Base-by-base conservation (phyloP, 768 basidiomycete species). In the Strobilomyces confusus region DNA sequence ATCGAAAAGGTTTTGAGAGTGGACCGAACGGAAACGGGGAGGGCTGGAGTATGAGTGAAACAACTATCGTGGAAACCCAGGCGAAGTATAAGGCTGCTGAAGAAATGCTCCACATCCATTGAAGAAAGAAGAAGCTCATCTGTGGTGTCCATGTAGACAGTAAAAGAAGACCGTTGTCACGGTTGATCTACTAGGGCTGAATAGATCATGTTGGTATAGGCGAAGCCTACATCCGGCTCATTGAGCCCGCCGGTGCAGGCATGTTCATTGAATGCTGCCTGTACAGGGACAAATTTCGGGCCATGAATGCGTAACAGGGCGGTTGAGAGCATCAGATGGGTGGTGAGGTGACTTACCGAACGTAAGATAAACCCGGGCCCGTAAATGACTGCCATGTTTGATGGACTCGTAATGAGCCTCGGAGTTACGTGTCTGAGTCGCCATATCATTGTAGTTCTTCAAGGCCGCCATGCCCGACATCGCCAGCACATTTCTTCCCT, bases 61-160 rank as follows among this genome's bases (percentile, higher is more conserved):
- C 77, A 9, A 85, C 97, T 2, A 86, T 97, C 5, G 64, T 77
- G 54, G 90, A 87, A 48, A 98, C 95, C 7, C 80, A 73, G 64
- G 69, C 78, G 54, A 80, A 92, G 70, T 98, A 98, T 68, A 72
- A 77, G 55, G 92, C 95, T 63, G 93, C 86, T 2, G 78, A 86
- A 30, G 71, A 80, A 49, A 70, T 83, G 68, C 69, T 91, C 48
- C 20, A 22, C 42, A 47, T 38, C 17, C 5, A 37, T 2, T 63
- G 45, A 67, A 51, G 50, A 57, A 1, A 36, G 54, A 33, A 32
- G n/a, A 6, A 15, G 34, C 17, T 11, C 23, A 14, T 29, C 15
- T 22, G 40, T 48, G 45, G 44, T 49, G 54, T 57, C 25, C 49
- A 52, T 36, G 22, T 51, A 46, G 37, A 51, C 15, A 43, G 42